Evolutionary conservation across 139 green algal species (phyloP).

Genomic region (Penium margaritaceum): DNA sequence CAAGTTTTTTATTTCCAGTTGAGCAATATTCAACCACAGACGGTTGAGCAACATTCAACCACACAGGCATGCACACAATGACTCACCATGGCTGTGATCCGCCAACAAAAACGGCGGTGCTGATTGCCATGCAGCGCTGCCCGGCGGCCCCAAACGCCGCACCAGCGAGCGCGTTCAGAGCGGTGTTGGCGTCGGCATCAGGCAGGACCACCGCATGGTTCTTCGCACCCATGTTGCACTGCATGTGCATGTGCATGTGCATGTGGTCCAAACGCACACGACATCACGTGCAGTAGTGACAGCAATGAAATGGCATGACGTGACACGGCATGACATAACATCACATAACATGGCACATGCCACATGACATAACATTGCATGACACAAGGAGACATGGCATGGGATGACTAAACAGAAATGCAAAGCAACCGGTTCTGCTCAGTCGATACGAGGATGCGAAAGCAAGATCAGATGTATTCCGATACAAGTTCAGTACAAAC

Average conservation of each 20-base stretch:
- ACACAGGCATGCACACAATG: no score
- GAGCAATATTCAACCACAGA: no score
- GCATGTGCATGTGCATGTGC: no score
- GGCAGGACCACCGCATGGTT: conserved; percentile 93
- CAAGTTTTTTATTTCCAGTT: no score
- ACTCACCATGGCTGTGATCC: conserved; percentile 31
- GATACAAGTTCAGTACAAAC: no score
- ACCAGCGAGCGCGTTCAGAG: conserved; percentile 67
- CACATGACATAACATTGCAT: conserved; percentile 5
- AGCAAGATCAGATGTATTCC: no score
- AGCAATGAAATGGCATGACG: not conserved
- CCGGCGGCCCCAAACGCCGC: conserved; percentile 87
- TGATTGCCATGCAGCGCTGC: conserved; percentile 95
- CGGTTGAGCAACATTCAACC: not conserved
- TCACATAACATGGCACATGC: conserved; percentile 10
- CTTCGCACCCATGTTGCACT: conserved; percentile 90
- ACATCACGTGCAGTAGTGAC: not conserved
- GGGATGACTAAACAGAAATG: no score
- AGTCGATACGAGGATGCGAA: no score
- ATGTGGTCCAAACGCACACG: not conserved
- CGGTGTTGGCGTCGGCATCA: conserved; percentile 74
- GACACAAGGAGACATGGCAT: not conserved
- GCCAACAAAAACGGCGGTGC: conserved; percentile 78
- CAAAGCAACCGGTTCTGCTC: no score
- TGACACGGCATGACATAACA: conserved; percentile 5